Conservation (phyloP, 495 filamentous ascomycete species). For the Xeromyces bisporus region DNA sequence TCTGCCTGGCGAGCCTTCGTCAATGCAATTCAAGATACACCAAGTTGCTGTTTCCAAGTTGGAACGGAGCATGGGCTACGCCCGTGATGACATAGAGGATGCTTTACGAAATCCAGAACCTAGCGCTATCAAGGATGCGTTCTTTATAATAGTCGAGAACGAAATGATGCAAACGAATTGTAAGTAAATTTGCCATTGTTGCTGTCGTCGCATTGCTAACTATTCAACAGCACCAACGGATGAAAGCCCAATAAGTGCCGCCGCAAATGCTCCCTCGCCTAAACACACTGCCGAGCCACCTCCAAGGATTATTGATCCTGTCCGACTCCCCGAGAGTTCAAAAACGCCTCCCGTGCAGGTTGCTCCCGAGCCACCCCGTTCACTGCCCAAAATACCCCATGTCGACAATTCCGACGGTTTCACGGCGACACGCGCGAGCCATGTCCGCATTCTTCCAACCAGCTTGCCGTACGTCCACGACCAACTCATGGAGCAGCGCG, state of each 20-base stretch:
- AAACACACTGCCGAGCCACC: too few species aligned
- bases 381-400: slow-evolving; percentile 11
- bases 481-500: slow-evolving; percentile 66
- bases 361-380: slow-evolving; percentile 9
- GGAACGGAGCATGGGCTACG: slow-evolving; percentile 94
- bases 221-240: slow-evolving; percentile 23
- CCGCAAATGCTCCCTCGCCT: slow-evolving; percentile 10
- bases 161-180: slow-evolving; percentile 92
- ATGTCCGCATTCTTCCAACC: slow-evolving; percentile 77
- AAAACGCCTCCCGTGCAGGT: slow-evolving; percentile 11
- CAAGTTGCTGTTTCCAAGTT: slow-evolving; percentile 85
- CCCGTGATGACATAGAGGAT: slow-evolving; percentile 84
- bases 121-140: slow-evolving; percentile 96
- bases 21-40: slow-evolving; percentile 76
- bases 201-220: neutral
- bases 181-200: slow-evolving; percentile 19
- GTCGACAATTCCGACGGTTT: slow-evolving; percentile 14
- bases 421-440: slow-evolving; percentile 39
- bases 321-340: too few species aligned
- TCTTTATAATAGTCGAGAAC: slow-evolving; percentile 93
- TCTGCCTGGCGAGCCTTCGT: slow-evolving; percentile 55
- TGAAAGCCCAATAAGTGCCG: slow-evolving; percentile 20
- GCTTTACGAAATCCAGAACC: slow-evolving; percentile 81
- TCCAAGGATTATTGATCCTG: too few species aligned
- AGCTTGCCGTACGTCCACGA: slow-evolving; percentile 79